Evolutionary conservation across 78 protist species (phyloP).

Genomic region (Chrysochromulina parva): DNA sequence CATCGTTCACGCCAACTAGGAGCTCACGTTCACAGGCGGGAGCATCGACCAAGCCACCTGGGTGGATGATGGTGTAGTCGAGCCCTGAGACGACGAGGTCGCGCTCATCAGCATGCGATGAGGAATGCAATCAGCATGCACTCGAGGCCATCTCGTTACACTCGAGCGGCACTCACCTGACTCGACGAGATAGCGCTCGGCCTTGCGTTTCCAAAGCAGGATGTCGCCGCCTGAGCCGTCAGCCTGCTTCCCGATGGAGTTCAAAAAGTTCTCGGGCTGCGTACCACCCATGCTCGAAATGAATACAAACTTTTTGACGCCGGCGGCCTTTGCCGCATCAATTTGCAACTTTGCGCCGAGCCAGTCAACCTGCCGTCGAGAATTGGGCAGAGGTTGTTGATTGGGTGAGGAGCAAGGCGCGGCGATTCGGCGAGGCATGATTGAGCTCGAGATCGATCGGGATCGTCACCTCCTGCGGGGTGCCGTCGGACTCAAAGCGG

Average conservation of each 20-base stretch:
- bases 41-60: background rate
- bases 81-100: background rate
- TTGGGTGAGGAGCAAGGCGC: too few relatives aligned
- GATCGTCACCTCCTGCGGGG: background rate
- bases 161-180: too few relatives aligned
- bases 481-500: background rate
- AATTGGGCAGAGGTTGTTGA: too few relatives aligned
- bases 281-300: background rate
- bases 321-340: background rate
- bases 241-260: background rate
- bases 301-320: background rate
- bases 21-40: background rate
- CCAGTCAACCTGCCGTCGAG: background rate
- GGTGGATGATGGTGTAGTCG: background rate
- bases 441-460: too few relatives aligned
- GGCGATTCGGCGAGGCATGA: too few relatives aligned
- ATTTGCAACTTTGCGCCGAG: background rate
- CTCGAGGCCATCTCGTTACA: too few relatives aligned
- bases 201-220: constrained; percentile 16
- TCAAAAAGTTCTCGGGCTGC: background rate
- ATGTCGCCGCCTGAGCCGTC: constrained; percentile 5
- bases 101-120: background rate
- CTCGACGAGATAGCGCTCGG: background rate
- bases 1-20: background rate
- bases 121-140: too few relatives aligned